A percentile compares a stretch with the other conserved stretches of the same genome.
These are phyloP conservation scores for Lepidium didymum DNA, from an alignment of 345 rosid genomes.

Conservation along the genomic window DNA sequence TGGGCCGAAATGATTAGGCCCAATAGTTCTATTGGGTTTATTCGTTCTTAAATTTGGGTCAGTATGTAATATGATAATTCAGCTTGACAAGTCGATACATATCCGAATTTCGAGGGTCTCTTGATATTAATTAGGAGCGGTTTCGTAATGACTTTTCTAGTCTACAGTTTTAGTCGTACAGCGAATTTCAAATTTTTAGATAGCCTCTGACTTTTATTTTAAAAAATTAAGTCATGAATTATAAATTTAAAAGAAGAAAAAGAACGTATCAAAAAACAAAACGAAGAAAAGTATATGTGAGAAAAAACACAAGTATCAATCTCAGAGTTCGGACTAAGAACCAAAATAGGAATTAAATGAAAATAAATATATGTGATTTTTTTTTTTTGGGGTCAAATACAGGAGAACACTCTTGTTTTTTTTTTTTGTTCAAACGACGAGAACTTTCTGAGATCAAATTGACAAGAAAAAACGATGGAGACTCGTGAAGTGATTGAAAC, in stretches of 20 bases:
- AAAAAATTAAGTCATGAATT: too few species aligned
- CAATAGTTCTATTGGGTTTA: background rate
- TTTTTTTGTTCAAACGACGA: background rate
- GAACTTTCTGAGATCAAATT: background rate
- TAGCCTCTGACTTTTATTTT: too few species aligned
- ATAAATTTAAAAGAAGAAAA: too few species aligned
- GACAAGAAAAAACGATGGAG: conserved; percentile 15
- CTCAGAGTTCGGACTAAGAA: background rate
- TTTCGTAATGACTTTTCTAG: too few species aligned
- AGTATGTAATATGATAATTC: background rate
- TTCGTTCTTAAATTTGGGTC: background rate
- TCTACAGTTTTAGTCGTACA: too few species aligned
- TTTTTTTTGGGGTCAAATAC: too few species aligned
- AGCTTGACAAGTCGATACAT: background rate
- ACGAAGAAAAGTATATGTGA: too few species aligned
- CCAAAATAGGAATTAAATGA: background rate
- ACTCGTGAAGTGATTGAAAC: conserved; percentile 12
- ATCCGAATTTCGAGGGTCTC: background rate
- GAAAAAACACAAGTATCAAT: background rate
- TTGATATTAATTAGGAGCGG: background rate
- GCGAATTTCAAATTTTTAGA: too few species aligned
- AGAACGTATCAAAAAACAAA: background rate
- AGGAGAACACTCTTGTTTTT: background rate
- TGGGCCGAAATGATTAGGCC: background rate
- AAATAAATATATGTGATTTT: background rate